Evolutionary conservation across 2,329 filamentous ascomycete genomes (phyloP).

Genomic region (Trichoderma koningii): DNA sequence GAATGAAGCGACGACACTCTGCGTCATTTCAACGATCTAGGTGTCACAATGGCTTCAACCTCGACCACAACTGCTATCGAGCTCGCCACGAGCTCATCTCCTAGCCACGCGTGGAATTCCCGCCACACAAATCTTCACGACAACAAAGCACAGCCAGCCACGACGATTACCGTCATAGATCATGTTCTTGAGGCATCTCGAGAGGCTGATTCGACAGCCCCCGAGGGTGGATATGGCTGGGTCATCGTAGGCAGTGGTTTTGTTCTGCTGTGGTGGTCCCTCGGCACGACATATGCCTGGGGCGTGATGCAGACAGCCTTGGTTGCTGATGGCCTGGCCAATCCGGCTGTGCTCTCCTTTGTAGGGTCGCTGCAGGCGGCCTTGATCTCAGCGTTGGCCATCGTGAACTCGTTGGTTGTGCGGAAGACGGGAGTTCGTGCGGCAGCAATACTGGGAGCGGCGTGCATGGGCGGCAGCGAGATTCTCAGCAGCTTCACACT

Average conservation of each 20-base stretch:
- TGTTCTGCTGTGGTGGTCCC: slow-evolving; percentile 47
- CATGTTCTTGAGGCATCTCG: slow-evolving; percentile 23
- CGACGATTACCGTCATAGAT: background rate
- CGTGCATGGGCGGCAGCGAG: slow-evolving; percentile 51
- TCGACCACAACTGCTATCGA: slow-evolving; percentile 21
- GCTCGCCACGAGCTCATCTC: slow-evolving; percentile 2
- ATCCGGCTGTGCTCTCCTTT: slow-evolving; percentile 57
- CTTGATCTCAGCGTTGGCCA: slow-evolving; percentile 52
- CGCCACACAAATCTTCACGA: background rate
- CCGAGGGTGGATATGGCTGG: slow-evolving; percentile 38
- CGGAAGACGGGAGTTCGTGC: slow-evolving; percentile 49
- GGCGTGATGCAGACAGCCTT: slow-evolving; percentile 62
- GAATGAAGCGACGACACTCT: background rate
- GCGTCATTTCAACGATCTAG: background rate
- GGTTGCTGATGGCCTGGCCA: slow-evolving; percentile 49
- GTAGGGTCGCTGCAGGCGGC: slow-evolving; percentile 56
- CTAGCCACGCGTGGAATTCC: background rate
- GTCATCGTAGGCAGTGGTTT: slow-evolving; percentile 34
- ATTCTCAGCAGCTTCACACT: slow-evolving; percentile 39
- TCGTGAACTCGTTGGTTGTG: slow-evolving; percentile 54
- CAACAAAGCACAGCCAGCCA: background rate
- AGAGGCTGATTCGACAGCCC: slow-evolving; percentile 24
- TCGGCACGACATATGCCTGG: slow-evolving; percentile 60
- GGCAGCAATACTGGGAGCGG: slow-evolving; percentile 51
- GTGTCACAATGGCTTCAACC: background rate